A percentile compares a stretch with the other conserved stretches of the same genome.
Conservation (phyloP, 2,329 filamentous ascomycete species). For the Penicillium aurantiogriseum region DNA sequence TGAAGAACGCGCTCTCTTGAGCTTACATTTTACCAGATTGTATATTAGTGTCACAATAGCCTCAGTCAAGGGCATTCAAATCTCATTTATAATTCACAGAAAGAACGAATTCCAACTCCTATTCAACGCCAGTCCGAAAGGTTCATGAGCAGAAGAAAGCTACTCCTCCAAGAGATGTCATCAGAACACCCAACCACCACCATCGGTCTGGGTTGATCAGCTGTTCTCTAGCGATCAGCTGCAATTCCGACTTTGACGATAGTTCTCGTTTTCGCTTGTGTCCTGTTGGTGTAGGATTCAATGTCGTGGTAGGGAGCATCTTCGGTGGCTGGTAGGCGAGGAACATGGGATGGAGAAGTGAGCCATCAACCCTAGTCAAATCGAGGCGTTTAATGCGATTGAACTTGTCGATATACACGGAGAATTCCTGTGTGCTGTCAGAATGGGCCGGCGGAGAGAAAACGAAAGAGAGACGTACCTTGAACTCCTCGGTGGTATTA, state of each 20-base stretch:
- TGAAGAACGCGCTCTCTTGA: slow-evolving; percentile 35
- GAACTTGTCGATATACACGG: slow-evolving; percentile 57
- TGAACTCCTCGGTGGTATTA: slow-evolving; percentile 62
- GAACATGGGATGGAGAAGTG: slow-evolving; percentile 67
- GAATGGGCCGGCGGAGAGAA: background rate
- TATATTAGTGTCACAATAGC: slow-evolving; percentile 27
- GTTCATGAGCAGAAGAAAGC: slow-evolving; percentile 35
- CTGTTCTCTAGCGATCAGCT: slow-evolving; percentile 33
- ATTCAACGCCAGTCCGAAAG: background rate
- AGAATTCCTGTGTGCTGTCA: slow-evolving; percentile 37
- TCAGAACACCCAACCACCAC: slow-evolving; percentile 51
- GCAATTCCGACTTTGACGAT: slow-evolving; percentile 7
- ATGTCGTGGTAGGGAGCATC: slow-evolving; percentile 67
- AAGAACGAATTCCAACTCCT: background rate
- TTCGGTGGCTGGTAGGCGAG: slow-evolving; percentile 61
- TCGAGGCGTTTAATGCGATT: slow-evolving; percentile 63
- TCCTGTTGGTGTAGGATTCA: slow-evolving; percentile 56
- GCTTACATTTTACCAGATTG: slow-evolving; percentile 15
- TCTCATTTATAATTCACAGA: slow-evolving; percentile 6
- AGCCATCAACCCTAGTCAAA: slow-evolving; percentile 62
- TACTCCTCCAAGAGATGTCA: slow-evolving; percentile 46
- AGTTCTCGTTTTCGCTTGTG: slow-evolving; percentile 31
- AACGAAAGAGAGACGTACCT: slow-evolving; percentile 44
- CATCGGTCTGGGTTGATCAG: slow-evolving; percentile 42
- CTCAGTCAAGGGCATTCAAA: background rate